Base-by-base conservation (phyloP, 805 yeast species). In the Candida vartiovaarae region DNA sequence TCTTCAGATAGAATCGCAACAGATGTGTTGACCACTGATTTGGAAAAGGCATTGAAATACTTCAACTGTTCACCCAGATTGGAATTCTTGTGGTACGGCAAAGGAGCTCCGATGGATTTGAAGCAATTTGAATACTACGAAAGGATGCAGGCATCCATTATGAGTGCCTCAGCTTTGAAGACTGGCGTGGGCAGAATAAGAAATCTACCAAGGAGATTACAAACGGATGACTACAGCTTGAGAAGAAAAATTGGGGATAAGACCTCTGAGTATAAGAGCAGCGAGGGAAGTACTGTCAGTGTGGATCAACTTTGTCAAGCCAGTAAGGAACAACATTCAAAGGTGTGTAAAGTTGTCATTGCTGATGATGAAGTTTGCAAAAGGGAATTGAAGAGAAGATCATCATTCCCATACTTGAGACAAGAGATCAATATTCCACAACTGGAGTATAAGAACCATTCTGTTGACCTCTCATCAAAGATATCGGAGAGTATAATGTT, bases 71-170 rank as follows among this genome's bases (percentile, higher is more conserved):
- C 65, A 44, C 67, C 68, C 8, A 54, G 65, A 30, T 43, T 68
- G 41, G 62, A 63, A 6, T 66, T 69, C 43, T 49, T 76, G 15
- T 80, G 81, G 76, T 63, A 62, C 36, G 77, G 74, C 4, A 74
- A 72, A 52, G 83, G 80, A 5, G 57, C 62, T 37, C 61, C 64
- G 27, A 55, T 65, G 15, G 66, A 68, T 39, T 39, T 66, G 11
- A 57, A 54, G 38, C 52, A 51, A 15, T 58, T 54, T 40, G 55
- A 54, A 20, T 43, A 48, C 28, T 45, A 44, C 32, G 38, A 39
- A 15, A 36, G 34, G 34, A 27, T 39, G 9, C 38, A 43, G 15
- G 38, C 44, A 9, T 33, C 47, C 4, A 39, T 43, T 38, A 40
- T 39, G 33, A 36, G 49, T 20, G 27, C 52, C 2, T 50, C 55